These are phyloP conservation scores for Boletus tomentosulus DNA, from an alignment of 768 basidiomycete genomes.

Conservation along the genomic window DNA sequence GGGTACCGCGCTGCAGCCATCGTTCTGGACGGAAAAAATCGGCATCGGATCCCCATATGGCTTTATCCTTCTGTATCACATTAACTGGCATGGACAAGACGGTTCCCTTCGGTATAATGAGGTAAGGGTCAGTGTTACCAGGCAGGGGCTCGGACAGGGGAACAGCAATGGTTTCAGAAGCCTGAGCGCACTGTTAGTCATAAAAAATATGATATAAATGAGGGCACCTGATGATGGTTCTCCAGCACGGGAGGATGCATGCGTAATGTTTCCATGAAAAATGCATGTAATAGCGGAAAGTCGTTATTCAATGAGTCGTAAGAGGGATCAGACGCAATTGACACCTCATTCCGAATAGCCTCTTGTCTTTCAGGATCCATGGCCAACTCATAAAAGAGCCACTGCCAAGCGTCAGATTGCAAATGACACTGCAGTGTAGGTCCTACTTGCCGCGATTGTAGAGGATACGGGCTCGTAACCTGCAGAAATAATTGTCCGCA, in stretches of 20 bases:
- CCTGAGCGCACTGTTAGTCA: constrained; percentile 30
- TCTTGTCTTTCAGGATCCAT: constrained; percentile 48
- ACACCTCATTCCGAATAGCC: constrained; percentile 53
- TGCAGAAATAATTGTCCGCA: constrained; percentile 61
- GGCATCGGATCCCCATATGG: constrained; percentile 59
- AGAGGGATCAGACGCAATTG: constrained; percentile 41
- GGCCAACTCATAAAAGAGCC: constrained; percentile 63
- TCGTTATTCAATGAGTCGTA: constrained; percentile 48
- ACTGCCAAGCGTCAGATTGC: constrained; percentile 34
- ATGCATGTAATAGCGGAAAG: constrained; percentile 55
- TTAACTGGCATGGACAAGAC: constrained; percentile 52
- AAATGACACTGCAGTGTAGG: neutral
- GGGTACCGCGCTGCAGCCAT: constrained; percentile 47
- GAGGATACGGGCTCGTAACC: constrained; percentile 42
- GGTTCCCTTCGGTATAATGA: constrained; percentile 56
- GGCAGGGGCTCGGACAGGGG: constrained; percentile 52
- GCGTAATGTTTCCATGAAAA: constrained; percentile 58
- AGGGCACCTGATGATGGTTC: constrained; percentile 56
- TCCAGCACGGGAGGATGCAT: constrained; percentile 60
- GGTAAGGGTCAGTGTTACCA: constrained; percentile 38
- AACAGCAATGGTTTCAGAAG: constrained; percentile 46
- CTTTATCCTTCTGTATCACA: constrained; percentile 50
- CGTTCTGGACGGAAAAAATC: constrained; percentile 55
- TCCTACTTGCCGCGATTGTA: constrained; percentile 29
- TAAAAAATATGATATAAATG: neutral